phyloP scores from a whole-genome alignment of 2,329 filamentous ascomycete genomes.

The Pestalotiopsis sp. region DNA sequence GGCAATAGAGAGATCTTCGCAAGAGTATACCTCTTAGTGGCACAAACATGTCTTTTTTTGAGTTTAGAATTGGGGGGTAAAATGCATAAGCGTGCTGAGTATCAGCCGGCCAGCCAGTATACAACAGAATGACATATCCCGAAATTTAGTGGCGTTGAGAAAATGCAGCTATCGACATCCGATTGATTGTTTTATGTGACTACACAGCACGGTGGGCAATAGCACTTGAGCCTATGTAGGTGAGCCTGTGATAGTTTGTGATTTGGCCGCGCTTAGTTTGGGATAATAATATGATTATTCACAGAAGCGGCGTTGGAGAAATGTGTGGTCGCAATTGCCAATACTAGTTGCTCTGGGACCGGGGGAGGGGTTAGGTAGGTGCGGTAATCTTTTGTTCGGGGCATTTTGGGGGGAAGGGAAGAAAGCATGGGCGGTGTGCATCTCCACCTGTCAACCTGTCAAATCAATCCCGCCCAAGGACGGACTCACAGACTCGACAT shows the following conservation, averaged over 20 bases:
- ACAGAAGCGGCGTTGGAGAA: background rate
- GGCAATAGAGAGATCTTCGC: background rate
- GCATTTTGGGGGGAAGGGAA: background rate
- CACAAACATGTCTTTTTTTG: background rate
- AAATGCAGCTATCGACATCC: background rate
- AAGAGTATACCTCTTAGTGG: background rate
- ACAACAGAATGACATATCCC: background rate
- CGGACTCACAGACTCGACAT: background rate
- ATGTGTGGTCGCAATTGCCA: background rate
- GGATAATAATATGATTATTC: constrained; percentile 1
- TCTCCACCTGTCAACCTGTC: constrained; percentile 5
- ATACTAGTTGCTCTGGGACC: background rate
- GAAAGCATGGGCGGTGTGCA: constrained; percentile 1
- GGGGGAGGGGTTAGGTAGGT: background rate
- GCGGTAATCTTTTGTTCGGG: background rate
- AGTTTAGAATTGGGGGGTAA: background rate
- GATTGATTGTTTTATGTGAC: background rate
- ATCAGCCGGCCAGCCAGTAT: background rate
- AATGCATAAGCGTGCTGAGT: background rate
- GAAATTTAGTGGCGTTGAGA: background rate
- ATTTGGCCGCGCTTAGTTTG: constrained; percentile 7
- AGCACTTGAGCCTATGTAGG: background rate
- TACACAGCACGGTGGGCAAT: background rate
- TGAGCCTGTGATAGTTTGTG: background rate
- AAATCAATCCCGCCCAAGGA: background rate